phyloP scores from a whole-genome alignment of 208 protist species.

The Leishmania braziliensis region DNA sequence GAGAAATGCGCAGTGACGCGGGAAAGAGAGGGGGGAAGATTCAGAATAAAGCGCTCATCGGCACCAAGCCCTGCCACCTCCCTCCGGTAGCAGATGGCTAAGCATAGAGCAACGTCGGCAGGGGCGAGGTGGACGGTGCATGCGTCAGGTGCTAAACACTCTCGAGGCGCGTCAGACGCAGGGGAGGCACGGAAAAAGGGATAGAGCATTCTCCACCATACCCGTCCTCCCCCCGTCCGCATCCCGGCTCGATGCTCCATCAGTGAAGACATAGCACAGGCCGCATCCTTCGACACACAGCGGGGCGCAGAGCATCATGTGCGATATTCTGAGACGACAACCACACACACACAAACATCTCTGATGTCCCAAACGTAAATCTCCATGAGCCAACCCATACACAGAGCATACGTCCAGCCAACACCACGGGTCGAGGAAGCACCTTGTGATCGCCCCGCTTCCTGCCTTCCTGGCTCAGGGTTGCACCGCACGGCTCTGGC shows the following conservation, averaged over 20 bases:
- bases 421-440: not conserved
- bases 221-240: not conserved
- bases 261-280: not conserved
- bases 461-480: not conserved
- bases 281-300: not conserved
- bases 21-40: conserved; percentile 4
- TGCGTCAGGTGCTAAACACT: not conserved
- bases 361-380: not conserved
- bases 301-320: not conserved
- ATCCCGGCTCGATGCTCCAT: not conserved
- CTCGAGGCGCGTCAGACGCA: not conserved
- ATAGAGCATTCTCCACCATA: not conserved
- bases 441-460: not conserved
- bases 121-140: not conserved
- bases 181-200: not conserved
- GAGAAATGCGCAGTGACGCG: not conserved
- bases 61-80: not conserved
- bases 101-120: not conserved
- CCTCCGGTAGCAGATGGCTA: not conserved
- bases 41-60: not conserved
- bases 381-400: not conserved
- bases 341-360: not conserved
- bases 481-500: not conserved
- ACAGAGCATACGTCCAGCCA: not conserved
- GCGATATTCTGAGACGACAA: not conserved